Base-by-base conservation (phyloP, 257 asterid genomes). In the Rubia yunnanensis region DNA sequence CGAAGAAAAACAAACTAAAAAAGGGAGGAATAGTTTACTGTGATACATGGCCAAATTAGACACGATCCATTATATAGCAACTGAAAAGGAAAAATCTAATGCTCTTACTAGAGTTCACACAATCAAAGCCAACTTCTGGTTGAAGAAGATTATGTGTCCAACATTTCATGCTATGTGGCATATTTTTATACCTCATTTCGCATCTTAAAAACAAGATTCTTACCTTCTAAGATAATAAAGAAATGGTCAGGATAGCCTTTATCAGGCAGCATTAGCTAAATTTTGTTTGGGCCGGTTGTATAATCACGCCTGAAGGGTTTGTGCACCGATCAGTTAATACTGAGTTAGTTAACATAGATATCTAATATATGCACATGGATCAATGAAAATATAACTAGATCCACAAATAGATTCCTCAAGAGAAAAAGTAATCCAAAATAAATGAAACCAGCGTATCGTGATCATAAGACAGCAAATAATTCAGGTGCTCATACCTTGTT, bases 401-500 rank as follows among this genome's bases (percentile, higher is more conserved):
- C n/a, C n/a, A n/a, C n/a, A n/a, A n/a, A n/a, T n/a, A n/a, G n/a
- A n/a, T n/a, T n/a, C n/a, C n/a, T n/a, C n/a, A n/a, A 41, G 49
- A n/a, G 14, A 11, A n/a, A 4, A 11, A 38, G 10, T 7, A 11
- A 15, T 39, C 48, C 48, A 2, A 1, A 44, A 44, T 44, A 44
- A 44, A 15, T 20, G 17, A 14, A 44, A 44, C 8, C 20, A 9
- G 49, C 49, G 5, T 13, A 41, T 14, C 14, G 15, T 11, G 49
- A 14, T n/a, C 49, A 41, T 14, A 41, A 14, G 22, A 44, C 17
- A 15, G 7, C 52, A 44, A 44, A 44, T 14, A 44, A 46, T 46
- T 58, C 64, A 15, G 31, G 39, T 46, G 57, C 24, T n/a, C 49
- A 66, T 80, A 88, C 96, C 96, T 73, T 88, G 91, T 71, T 85